phyloP scores from a whole-genome alignment of 2,329 filamentous ascomycete genomes.

The Venturia pyrina region DNA sequence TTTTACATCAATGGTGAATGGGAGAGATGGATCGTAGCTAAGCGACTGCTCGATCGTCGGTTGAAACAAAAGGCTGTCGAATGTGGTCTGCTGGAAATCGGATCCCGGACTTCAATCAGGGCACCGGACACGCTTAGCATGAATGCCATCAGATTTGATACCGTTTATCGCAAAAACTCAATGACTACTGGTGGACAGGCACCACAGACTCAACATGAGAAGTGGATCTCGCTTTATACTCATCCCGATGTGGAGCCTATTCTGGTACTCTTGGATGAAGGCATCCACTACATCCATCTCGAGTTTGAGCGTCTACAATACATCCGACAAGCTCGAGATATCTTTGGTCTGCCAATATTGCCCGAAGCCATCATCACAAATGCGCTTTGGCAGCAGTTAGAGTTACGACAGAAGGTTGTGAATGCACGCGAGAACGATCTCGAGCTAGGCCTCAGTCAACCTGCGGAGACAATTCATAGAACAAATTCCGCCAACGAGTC shows the following conservation, averaged over 20 bases:
- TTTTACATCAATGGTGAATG: slow-evolving; percentile 50
- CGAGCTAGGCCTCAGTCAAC: slow-evolving; percentile 41
- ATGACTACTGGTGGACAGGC: slow-evolving; percentile 29
- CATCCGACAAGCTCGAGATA: slow-evolving; percentile 41
- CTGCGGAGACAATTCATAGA: slow-evolving; percentile 26
- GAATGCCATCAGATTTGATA: slow-evolving; percentile 43
- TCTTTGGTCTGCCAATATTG: slow-evolving; percentile 44
- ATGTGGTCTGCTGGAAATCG: slow-evolving; percentile 35
- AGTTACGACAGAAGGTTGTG: slow-evolving; percentile 44
- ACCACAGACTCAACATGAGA: slow-evolving; percentile 13
- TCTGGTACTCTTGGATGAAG: slow-evolving; percentile 46
- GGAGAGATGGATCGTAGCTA: slow-evolving; percentile 46
- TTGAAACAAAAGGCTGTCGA: slow-evolving; percentile 38
- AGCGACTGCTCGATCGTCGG: slow-evolving; percentile 43
- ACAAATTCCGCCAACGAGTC: slow-evolving; percentile 18
- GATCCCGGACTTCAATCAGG: slow-evolving; percentile 33
- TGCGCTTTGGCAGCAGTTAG: slow-evolving; percentile 48
- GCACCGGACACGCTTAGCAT: slow-evolving; percentile 38
- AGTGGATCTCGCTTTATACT: slow-evolving; percentile 43
- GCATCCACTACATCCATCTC: slow-evolving; percentile 50
- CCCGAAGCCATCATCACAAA: slow-evolving; percentile 45
- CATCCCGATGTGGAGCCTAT: slow-evolving; percentile 45
- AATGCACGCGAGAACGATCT: slow-evolving; percentile 42
- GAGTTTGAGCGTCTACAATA: slow-evolving; percentile 49
- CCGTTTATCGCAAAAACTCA: slow-evolving; percentile 39